Evolutionary conservation across 345 rosid species (phyloP).

Genomic region (Boechera retrofracta): DNA sequence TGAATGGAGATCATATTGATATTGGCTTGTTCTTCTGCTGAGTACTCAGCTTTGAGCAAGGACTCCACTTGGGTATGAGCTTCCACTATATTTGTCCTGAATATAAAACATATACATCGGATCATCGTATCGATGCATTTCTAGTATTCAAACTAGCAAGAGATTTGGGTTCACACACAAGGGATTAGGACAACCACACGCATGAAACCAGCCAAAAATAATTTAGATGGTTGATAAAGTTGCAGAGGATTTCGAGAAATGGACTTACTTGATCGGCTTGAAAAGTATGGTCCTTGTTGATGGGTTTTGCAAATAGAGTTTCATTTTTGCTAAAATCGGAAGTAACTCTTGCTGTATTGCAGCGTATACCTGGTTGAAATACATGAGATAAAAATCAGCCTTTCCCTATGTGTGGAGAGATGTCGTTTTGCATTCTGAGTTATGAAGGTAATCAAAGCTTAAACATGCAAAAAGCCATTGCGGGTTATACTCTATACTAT

Average conservation of each 20-base stretch:
- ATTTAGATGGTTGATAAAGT: not conserved
- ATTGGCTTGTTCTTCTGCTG: slow-evolving; percentile 68
- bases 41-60: slow-evolving; percentile 75
- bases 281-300: slow-evolving; percentile 88
- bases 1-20: slow-evolving; percentile 67
- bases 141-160: slow-evolving; percentile 17
- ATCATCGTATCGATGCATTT: not conserved
- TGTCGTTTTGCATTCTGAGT: slow-evolving; percentile 1
- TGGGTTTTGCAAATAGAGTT: slow-evolving; percentile 86
- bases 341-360: slow-evolving; percentile 83
- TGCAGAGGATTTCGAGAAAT: not conserved
- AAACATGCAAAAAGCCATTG: slow-evolving; percentile 1
- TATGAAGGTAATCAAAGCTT: slow-evolving; percentile 11
- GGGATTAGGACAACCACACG: not conserved
- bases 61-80: slow-evolving; percentile 85
- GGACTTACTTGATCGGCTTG: slow-evolving; percentile 88
- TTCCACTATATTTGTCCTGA: slow-evolving; percentile 95
- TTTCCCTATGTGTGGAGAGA: not conserved
- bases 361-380: slow-evolving; percentile 62
- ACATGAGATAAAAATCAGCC: slow-evolving; percentile 17
- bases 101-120: slow-evolving; percentile 5
- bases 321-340: slow-evolving; percentile 77
- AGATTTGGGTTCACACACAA: slow-evolving; percentile 17
- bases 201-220: slow-evolving; percentile 22
- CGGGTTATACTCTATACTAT: not conserved